Conservation (phyloP, 2,329 filamentous ascomycete genomes). For the Colletotrichum neosansevieriae region DNA sequence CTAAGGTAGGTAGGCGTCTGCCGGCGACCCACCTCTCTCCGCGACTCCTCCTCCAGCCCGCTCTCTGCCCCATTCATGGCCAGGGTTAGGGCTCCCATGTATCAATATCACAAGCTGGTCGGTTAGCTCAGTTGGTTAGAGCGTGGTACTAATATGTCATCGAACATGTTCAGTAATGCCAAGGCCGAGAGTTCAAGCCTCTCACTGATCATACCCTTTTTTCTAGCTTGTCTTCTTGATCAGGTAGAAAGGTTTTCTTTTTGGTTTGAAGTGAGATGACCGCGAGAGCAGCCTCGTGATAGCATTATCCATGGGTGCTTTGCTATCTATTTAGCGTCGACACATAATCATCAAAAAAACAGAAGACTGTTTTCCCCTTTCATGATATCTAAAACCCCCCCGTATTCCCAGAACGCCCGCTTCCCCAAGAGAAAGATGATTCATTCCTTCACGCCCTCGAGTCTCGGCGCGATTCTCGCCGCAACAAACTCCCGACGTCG, state of each 20-base stretch:
- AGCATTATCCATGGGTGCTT: slow-evolving; percentile 6
- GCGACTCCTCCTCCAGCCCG: neutral
- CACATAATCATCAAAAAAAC: neutral
- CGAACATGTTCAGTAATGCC: slow-evolving; percentile 12
- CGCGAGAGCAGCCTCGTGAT: slow-evolving; percentile 15
- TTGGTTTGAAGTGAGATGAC: neutral
- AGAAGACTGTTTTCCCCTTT: neutral
- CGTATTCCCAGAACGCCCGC: slow-evolving; percentile 4
- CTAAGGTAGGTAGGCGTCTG: neutral
- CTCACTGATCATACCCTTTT: slow-evolving; percentile 3
- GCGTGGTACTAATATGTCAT: slow-evolving; percentile 21
- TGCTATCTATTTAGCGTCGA: slow-evolving; percentile 2
- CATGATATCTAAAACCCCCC: neutral
- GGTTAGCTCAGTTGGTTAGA: slow-evolving; percentile 22
- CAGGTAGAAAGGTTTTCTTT: neutral
- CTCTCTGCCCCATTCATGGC: neutral
- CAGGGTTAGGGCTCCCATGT: slow-evolving; percentile 6
- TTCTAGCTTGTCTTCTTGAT: too few relatives aligned
- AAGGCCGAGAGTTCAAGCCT: slow-evolving; percentile 21
- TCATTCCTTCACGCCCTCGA: slow-evolving; percentile 8
- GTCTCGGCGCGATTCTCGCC: slow-evolving; percentile 36
- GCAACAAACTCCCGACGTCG: slow-evolving; percentile 50
- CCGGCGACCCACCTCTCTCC: slow-evolving; percentile 1
- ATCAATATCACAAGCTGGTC: neutral
- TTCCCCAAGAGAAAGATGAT: slow-evolving; percentile 12